Evolutionary conservation across 2,329 filamentous ascomycete genomes (phyloP).

Genomic region (Penicillium brasilianum): DNA sequence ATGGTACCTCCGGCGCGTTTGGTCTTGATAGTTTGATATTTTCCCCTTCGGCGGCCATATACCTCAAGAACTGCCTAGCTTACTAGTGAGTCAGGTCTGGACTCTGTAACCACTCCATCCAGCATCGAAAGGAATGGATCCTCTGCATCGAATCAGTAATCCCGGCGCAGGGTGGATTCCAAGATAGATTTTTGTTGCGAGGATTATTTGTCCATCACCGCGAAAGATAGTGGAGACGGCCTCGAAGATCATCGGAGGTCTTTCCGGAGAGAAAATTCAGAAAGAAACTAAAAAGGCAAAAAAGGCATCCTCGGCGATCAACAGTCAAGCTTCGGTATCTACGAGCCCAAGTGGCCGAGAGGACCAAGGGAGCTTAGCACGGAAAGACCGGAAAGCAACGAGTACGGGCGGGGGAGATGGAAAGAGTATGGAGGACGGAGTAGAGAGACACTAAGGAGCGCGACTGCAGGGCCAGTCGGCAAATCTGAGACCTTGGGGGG

Average conservation of each 20-base stretch:
- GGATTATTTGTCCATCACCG: neutral
- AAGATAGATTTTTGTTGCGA: neutral
- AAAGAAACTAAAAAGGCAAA: neutral
- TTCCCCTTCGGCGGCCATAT: neutral
- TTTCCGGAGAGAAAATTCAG: neutral
- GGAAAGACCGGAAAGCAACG: neutral
- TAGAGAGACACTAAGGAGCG: neutral
- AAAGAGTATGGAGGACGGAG: neutral
- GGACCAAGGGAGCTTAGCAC: neutral
- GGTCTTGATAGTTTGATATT: neutral
- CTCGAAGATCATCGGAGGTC: neutral
- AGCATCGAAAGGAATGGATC: neutral
- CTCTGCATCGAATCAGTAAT: neutral
- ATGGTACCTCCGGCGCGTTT: neutral
- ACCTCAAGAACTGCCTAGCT: neutral
- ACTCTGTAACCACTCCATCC: neutral
- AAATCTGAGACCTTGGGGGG: slow-evolving; percentile 32
- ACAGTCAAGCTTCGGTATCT: slow-evolving; percentile 13
- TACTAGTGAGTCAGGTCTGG: neutral
- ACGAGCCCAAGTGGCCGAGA: neutral
- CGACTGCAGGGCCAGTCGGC: slow-evolving; percentile 21
- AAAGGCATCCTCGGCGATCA: slow-evolving; percentile 1
- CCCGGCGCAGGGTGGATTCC: neutral
- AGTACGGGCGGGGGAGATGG: neutral
- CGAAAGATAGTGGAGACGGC: neutral